A percentile compares a stretch with the other conserved stretches of the same genome.
phyloP scores from a whole-genome alignment of 2,329 filamentous ascomycete species.

The Diaporthe batatas region DNA sequence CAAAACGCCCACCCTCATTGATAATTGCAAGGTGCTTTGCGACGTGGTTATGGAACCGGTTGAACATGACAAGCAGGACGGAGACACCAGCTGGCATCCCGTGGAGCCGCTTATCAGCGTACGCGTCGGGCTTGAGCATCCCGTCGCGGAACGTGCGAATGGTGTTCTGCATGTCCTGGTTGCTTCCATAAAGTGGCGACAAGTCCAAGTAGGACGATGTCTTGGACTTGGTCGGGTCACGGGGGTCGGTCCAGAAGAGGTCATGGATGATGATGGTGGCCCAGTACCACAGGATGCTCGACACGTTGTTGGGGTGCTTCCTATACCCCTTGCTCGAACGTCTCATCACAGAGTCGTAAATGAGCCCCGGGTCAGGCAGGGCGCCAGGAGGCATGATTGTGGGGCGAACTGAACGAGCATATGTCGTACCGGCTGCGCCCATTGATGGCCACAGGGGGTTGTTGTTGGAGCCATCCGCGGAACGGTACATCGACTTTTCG shows the following conservation, averaged over 20 bases:
- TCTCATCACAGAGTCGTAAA: conserved; percentile 75
- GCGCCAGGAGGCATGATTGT: conserved; percentile 71
- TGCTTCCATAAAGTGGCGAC: conserved; percentile 78
- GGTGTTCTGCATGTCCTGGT: conserved; percentile 73
- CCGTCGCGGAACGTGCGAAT: conserved; percentile 80
- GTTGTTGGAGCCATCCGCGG: conserved; percentile 79
- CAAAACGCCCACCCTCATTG: conserved; percentile 86
- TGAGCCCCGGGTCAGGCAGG: conserved; percentile 73
- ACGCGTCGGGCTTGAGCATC: conserved; percentile 79
- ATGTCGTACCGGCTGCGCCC: conserved; percentile 76
- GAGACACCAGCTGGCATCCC: conserved; percentile 80
- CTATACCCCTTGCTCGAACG: conserved; percentile 59
- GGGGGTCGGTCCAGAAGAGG: conserved; percentile 77
- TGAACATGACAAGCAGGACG: conserved; percentile 82
- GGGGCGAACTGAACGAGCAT: conserved; percentile 74
- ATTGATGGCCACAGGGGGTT: conserved; percentile 76
- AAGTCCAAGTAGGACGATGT: conserved; percentile 81
- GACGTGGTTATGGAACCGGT: conserved; percentile 88
- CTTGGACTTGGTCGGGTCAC: conserved; percentile 71
- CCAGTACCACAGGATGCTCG: conserved; percentile 79
- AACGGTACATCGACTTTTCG: conserved; percentile 74
- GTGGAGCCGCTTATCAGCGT: conserved; percentile 77
- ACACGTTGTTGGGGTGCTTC: conserved; percentile 78
- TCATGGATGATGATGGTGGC: conserved; percentile 79
- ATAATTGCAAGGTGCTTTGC: conserved; percentile 85